Base-by-base conservation (phyloP, 2,329 filamentous ascomycete species). In the Calycina marina region DNA sequence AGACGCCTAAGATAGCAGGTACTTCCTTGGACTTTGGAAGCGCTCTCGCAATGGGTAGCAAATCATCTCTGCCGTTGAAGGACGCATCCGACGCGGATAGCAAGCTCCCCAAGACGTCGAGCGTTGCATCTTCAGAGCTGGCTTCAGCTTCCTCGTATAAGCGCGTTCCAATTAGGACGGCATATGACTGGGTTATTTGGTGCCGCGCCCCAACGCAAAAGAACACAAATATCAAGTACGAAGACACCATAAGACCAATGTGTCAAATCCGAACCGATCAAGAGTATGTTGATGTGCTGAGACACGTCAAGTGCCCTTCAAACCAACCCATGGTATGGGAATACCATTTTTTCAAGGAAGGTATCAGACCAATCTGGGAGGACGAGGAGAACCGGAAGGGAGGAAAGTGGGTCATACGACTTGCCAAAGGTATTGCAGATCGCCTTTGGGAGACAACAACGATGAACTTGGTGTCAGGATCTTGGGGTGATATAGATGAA, bases 301-400 rank as follows among this genome's bases (percentile, higher is more conserved):
- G 71, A 34, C 85, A 96, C 56, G 67, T 98, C 29, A 93, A 92
- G 61, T 74, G 81, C 16, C 90, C 92, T 2, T 96, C 86, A 20
- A 63, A 69, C 18, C 65, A 98, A 36, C 88, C 88, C 5, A 77
- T 88, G 4, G 88, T 96, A 17, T 94, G 86, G 14, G 90, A 98
- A 58, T 98, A 94, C 54, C 90, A 98, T 55, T 77, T 98, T 38
- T 98, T 98, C 65, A 93, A 90, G 59, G 85, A 90, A 52, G 88
- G 86, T 34, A 86, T 98, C 40, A 76, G 90, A 39, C 90, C 90
- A 14, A 90, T 98, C 47, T 98, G 90, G 90, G 90, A 98, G 57
- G 90, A 98, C 47, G 85, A 93, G 28, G 84, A 92, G 54, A 98
- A 98, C 61, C 90, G 84, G 57, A 79, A 77, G 45, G 90, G 90